Evolutionary conservation across 495 filamentous ascomycete genomes (phyloP), one percentile per base, ranked within the genome.

Genomic region (Lasiosphaeria hispida): DNA sequence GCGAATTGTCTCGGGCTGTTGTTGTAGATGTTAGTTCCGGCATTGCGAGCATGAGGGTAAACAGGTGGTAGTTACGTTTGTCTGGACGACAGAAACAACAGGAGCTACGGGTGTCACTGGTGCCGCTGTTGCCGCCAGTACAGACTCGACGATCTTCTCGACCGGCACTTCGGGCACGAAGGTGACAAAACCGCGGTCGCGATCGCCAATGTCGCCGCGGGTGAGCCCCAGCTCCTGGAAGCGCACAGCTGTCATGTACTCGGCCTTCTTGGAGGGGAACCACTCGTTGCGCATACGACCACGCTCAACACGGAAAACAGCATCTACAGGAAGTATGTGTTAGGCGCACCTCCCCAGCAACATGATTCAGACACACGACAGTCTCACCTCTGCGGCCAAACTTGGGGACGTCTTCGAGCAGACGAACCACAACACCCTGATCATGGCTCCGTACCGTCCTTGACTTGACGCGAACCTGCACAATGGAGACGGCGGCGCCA

Each of bases 351-450:
- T 17, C 33, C 15, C 47, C 37, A 57, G 61, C 37, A 19, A 17
- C 39, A 38, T 2, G 4, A 45, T 10, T 17, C 30, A n/a, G 33
- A 10, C 10, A 33, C 17, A 13, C 35, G 33, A 23, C 23, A 30
- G 9, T 23, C 70, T 34, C 66, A 87, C 85, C 77, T 74, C 78
- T 79, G 57, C 77, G 74, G 10, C 86, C 87, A 65, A 81, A 87
- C 41, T 74, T 75, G 45, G 72, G 76, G 18, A 88, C 79, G 63
- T 88, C 82, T 59, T 78, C 64, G 7, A 85, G 69, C 55, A 89
- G 72, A 49, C 80, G 79, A 52, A 87, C 87, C 17, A 83, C 77
- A 33, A 88, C 76, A 47, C 75, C 76, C 50, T 72, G 72, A 43
- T 71, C 70, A 14, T 48, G 51, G 1, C 63, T 64, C 18, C 63